Conservation (phyloP, 106 monocot species). For the Allium sativum region DNA sequence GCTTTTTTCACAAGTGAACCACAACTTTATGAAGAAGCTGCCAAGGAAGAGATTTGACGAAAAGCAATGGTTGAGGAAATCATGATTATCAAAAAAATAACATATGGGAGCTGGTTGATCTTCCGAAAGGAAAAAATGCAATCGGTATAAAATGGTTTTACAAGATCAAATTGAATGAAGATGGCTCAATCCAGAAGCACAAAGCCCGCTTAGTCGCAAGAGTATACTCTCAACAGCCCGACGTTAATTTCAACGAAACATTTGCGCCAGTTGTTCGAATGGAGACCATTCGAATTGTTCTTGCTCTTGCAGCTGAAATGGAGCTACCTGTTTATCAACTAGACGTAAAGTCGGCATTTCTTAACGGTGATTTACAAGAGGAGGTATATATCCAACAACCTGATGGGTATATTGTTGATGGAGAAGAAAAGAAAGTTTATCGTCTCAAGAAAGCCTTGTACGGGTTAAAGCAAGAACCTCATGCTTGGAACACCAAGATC, state of each 20-base stretch:
- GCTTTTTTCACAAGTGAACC: conserved; percentile 1
- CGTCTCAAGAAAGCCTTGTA: not conserved
- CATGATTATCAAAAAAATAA: not conserved
- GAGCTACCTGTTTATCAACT: not conserved
- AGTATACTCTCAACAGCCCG: not conserved
- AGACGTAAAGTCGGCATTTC: not conserved
- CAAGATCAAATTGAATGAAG: conserved; percentile 1
- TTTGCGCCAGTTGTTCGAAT: not conserved
- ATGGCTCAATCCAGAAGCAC: not conserved
- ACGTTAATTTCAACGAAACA: not conserved
- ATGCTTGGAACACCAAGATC: not conserved
- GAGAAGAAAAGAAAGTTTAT: conserved; percentile 3
- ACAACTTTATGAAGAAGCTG: conserved; percentile 2
- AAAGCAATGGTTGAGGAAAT: conserved; percentile 1
- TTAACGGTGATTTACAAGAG: conserved; percentile 2
- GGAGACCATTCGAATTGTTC: not conserved
- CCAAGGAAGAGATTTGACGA: not conserved
- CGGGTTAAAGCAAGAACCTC: not conserved
- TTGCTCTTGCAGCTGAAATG: not conserved
- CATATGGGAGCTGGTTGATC: not conserved
- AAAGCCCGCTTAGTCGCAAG: conserved; percentile 3
- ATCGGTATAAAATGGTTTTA: conserved; percentile 6
- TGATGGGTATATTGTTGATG: not conserved
- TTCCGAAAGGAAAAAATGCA: not conserved
- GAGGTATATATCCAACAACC: not conserved